A percentile compares a stretch with the other conserved stretches of the same genome.
Conservation (phyloP, 768 basidiomycete species). For the Mycena belliarum region DNA sequence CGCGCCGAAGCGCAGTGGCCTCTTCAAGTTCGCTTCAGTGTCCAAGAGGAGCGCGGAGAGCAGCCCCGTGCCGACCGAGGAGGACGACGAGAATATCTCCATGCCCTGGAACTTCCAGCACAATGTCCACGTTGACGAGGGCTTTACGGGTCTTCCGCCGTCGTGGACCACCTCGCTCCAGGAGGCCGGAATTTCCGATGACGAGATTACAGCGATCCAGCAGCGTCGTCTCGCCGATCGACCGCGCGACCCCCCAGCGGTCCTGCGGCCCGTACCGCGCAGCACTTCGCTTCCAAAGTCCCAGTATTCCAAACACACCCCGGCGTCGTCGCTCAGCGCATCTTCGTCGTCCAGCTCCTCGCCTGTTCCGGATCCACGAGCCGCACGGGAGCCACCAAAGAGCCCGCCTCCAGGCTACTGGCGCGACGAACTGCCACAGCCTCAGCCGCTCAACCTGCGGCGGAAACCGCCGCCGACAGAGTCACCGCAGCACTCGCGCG, state of each 20-base stretch:
- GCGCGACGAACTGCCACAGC: conserved; percentile 3
- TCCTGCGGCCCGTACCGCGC: conserved; percentile 14
- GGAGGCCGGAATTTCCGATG: conserved; percentile 64
- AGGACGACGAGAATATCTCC: conserved; percentile 64
- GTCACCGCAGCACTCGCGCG: no score
- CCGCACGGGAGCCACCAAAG: no score
- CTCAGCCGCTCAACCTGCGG: neutral
- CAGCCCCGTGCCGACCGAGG: conserved; percentile 7
- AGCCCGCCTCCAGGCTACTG: conserved; percentile 9
- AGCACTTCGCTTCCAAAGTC: conserved; percentile 16
- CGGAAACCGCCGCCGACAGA: neutral
- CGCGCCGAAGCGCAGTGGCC: conserved; percentile 30
- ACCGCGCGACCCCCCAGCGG: conserved; percentile 8
- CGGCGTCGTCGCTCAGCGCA: conserved; percentile 17
- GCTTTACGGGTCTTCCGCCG: conserved; percentile 66
- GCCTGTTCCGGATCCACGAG: neutral
- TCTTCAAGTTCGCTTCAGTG: conserved; percentile 46
- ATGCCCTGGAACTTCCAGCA: conserved; percentile 82
- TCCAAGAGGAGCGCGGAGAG: conserved; percentile 30
- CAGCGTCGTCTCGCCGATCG: conserved; percentile 31
- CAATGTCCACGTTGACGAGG: conserved; percentile 79
- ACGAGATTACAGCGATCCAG: conserved; percentile 66
- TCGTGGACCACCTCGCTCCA: conserved; percentile 68
- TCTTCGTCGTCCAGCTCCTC: conserved; percentile 16
- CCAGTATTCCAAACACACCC: conserved; percentile 15